phyloP scores from a whole-genome alignment of 495 filamentous ascomycete species.

The Neurospora hispaniola region DNA sequence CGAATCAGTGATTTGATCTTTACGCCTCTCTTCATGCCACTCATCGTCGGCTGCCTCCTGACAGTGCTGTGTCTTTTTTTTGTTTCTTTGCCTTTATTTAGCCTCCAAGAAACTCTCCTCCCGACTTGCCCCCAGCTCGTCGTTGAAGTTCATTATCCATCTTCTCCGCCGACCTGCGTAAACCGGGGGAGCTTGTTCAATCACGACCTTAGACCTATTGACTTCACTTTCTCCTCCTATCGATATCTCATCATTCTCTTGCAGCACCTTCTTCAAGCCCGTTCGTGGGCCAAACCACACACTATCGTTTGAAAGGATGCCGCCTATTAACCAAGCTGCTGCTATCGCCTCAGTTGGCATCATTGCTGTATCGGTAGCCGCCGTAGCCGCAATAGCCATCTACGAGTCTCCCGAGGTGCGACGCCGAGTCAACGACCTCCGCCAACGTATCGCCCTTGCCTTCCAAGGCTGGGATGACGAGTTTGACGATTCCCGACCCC shows the following conservation, averaged over 20 bases:
- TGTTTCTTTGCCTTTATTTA: neutral
- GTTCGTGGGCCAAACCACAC: neutral
- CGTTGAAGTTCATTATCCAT: neutral
- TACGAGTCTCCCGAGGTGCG: conserved; percentile 78
- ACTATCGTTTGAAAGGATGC: conserved; percentile 16
- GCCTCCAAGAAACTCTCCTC: neutral
- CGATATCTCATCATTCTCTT: neutral
- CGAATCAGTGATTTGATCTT: neutral
- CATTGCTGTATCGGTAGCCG: conserved; percentile 61
- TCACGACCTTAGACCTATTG: neutral
- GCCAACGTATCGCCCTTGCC: conserved; percentile 68
- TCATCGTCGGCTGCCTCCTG: neutral
- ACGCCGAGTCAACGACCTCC: conserved; percentile 62
- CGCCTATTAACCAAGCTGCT: conserved; percentile 38
- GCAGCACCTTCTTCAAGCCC: neutral
- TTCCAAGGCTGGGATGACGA: conserved; percentile 70
- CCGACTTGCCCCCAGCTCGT: neutral
- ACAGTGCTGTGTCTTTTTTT: neutral
- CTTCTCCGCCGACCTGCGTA: neutral
- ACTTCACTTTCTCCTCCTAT: neutral
- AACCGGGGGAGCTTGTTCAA: neutral
- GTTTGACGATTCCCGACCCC: conserved; percentile 31
- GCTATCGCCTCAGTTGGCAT: conserved; percentile 55
- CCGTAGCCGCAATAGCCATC: conserved; percentile 72
- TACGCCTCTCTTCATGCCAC: neutral